Percentiles rank a stretch among this genome's conserved stretches.
Conservation (phyloP, 805 yeast genomes). For the Cyberlindnera amylophila region DNA sequence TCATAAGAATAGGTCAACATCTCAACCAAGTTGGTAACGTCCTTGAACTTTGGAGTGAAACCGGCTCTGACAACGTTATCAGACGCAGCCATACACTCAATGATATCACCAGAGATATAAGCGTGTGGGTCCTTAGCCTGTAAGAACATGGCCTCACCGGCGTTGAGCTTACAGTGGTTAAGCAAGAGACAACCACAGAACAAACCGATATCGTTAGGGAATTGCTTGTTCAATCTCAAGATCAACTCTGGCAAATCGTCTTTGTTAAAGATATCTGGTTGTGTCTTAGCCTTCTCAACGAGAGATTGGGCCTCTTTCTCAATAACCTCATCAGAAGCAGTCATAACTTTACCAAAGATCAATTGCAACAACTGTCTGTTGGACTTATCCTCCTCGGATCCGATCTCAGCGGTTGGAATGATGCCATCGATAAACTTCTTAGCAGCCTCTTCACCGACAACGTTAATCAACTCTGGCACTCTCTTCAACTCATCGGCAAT, state of each 20-base stretch:
- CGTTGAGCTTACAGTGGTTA: slow-evolving; percentile 75
- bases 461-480: slow-evolving; percentile 70
- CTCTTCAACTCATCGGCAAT: slow-evolving; percentile 62
- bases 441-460: slow-evolving; percentile 65
- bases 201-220: slow-evolving; percentile 90
- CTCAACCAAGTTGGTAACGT: slow-evolving; percentile 81
- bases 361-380: slow-evolving; percentile 68
- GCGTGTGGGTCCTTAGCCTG: slow-evolving; percentile 99
- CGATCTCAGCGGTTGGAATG: slow-evolving; percentile 36
- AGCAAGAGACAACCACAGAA: slow-evolving; percentile 93
- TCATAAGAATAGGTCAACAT: slow-evolving; percentile 90
- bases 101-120: slow-evolving; percentile 92
- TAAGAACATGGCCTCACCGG: slow-evolving; percentile 95
- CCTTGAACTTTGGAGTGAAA: slow-evolving; percentile 98
- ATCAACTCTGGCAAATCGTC: slow-evolving; percentile 66
- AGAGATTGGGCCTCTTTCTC: slow-evolving; percentile 55
- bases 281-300: slow-evolving; percentile 56
- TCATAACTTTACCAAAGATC: slow-evolving; percentile 83
- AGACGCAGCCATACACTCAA: slow-evolving; percentile 99
- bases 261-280: slow-evolving; percentile 54
- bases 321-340: slow-evolving; percentile 60
- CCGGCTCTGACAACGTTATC: slow-evolving; percentile 99
- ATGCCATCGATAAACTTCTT: slow-evolving; percentile 49
- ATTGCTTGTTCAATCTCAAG: slow-evolving; percentile 75
- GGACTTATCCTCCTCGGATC: slow-evolving; percentile 46